Evolutionary conservation across 1,284 basidiomycete species (phyloP), one percentile per base, ranked within the genome.

Genomic region (Pisolithus thermaeus): DNA sequence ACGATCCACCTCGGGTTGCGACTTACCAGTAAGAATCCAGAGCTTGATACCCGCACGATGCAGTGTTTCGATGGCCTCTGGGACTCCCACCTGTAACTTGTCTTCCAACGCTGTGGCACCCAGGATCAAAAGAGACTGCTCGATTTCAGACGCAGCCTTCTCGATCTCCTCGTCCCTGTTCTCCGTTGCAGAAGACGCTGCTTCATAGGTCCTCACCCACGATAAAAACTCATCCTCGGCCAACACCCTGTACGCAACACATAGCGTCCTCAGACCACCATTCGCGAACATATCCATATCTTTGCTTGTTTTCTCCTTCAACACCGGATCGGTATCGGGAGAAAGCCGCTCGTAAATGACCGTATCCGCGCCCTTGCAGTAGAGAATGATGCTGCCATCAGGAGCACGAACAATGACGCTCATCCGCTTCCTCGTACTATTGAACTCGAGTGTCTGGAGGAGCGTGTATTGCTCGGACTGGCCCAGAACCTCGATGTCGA

Each of bases 71-170:
- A 99, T 98, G 0, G 96, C 89, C 55, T 97, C 94, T 0, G 96
- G 96, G 1, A 99, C 95, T 27, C 96, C 95, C 61, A 90, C 92
- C 68, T 99, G 96, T 56, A 98, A 72, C 75, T 97, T 97, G 70
- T 98, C 96, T 69, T 99, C 95, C 48, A 99, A 71, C 3, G 95
- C 95, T 0, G 96, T 98, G 3, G 95, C 96, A 1, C 96, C 95
- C 3, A 99, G 76, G 50, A 99, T 87, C 16, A 73, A 69, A 46
- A 99, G 71, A 35, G 83, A 82, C 63, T 89, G 83, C 66, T 99
- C 95, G 58, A 98, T 83, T 59, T 79, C 61, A 55, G 92, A 91
- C 59, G 83, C 87, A 2, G 90, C 91, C 70, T 85, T 87, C 56
- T 97, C 95, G 43, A 98, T 85, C 67, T 88, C 87, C 61, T 92